These are phyloP conservation scores for Daldinia vernicosa DNA, from an alignment of 495 filamentous ascomycete species.

Conservation along the genomic window DNA sequence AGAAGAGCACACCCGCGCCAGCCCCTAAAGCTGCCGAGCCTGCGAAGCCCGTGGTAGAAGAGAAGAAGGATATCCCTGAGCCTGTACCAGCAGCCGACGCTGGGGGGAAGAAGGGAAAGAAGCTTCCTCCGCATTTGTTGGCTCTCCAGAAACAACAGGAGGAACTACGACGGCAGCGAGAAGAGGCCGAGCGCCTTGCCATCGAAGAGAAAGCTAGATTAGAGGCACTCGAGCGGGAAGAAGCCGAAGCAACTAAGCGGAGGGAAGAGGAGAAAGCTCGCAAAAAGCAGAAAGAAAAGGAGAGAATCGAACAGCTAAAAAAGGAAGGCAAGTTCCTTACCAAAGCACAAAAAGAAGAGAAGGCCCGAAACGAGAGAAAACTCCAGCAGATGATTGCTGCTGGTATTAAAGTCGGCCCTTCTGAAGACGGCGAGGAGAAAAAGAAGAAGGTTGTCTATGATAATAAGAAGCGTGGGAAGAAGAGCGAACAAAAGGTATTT, in stretches of 20 bases:
- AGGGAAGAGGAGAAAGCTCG: constrained; percentile 73
- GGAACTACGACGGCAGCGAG: constrained; percentile 72
- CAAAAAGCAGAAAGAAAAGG: constrained; percentile 95
- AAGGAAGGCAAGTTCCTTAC: constrained; percentile 95
- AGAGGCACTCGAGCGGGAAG: constrained; percentile 72
- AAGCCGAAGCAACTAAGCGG: constrained; percentile 63
- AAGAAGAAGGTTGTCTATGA: constrained; percentile 80
- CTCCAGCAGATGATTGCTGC: constrained; percentile 94
- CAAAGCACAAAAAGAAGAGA: constrained; percentile 90
- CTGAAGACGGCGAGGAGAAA: constrained; percentile 68
- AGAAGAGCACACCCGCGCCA: constrained; percentile 64
- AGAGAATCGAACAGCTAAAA: constrained; percentile 94
- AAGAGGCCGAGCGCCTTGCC: constrained; percentile 72
- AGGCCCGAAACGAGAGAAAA: constrained; percentile 82
- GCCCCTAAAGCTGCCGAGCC: constrained; percentile 60
- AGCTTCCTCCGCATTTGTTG: constrained; percentile 79
- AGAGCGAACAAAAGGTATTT: constrained; percentile 74
- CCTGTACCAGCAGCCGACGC: constrained; percentile 59
- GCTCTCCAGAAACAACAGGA: constrained; percentile 95
- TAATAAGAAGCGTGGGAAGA: constrained; percentile 76
- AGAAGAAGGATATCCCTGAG: constrained; percentile 55
- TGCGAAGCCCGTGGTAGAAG: constrained; percentile 55
- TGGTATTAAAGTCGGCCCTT: constrained; percentile 81
- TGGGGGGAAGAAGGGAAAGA: constrained; percentile 86
- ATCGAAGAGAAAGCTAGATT: constrained; percentile 78